Conservation (phyloP, 345 rosid genomes). For the Linum trigynum region DNA sequence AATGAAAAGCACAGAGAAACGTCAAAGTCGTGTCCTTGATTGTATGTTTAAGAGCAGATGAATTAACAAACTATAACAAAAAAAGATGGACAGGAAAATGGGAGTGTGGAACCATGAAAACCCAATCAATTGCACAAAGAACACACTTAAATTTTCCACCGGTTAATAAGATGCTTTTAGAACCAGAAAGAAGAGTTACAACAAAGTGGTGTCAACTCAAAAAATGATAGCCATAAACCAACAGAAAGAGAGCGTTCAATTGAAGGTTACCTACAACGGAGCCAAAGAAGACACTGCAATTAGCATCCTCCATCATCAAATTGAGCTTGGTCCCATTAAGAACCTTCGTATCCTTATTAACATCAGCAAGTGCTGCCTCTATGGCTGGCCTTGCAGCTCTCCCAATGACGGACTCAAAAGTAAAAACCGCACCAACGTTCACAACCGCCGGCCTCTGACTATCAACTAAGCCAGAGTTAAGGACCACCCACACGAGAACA, state of each 20-base stretch:
- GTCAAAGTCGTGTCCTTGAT: too few species aligned
- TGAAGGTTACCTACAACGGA: conserved; percentile 44
- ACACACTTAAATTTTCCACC: background rate
- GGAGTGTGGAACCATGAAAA: background rate
- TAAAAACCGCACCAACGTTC: conserved; percentile 58
- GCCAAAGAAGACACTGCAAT: conserved; percentile 63
- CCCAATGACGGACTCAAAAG: conserved; percentile 69
- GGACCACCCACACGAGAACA: conserved; percentile 14
- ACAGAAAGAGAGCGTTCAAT: background rate
- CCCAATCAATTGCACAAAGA: background rate
- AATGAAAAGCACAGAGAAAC: background rate
- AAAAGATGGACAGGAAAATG: background rate
- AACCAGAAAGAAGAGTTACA: background rate
- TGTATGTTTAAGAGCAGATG: too few species aligned
- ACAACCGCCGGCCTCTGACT: conserved; percentile 42
- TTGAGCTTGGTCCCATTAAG: conserved; percentile 47
- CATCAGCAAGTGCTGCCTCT: conserved; percentile 50
- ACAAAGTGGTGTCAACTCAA: background rate
- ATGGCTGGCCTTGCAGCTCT: conserved; percentile 67
- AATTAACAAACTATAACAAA: background rate
- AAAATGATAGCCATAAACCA: background rate
- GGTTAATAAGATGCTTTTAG: background rate
- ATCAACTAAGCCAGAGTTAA: conserved; percentile 12
- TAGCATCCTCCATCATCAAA: conserved; percentile 36
- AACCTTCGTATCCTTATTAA: conserved; percentile 40